Evolutionary conservation across 164 flowering plant species (phyloP), one percentile per base, ranked within the genome.

Genomic region (Sextonia rubra): DNA sequence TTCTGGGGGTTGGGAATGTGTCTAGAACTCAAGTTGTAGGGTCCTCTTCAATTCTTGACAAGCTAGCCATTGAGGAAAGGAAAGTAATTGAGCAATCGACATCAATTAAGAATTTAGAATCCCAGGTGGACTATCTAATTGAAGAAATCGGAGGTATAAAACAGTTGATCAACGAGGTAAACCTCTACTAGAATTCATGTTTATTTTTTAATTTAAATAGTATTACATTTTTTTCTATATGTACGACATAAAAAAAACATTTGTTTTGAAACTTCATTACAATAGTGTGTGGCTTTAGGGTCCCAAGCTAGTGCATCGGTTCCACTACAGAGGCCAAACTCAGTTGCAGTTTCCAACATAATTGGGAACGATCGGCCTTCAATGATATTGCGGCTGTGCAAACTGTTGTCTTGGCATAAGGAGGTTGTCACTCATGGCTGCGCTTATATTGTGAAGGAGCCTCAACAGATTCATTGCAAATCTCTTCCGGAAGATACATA

Each of bases 151-250:
- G 66, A 2, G 66, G 66, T 63, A 23, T 63, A 15, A 63, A 63
- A 26, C 26, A 63, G 27, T n/a, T 63, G 66, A 63, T 63, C 17
- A 4, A 5, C 2, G 44, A 63, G 66, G 66, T 63, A 22, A 63
- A 26, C 24, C 26, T 63, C 27, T 24, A 23, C 15, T 9, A 24
- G 17, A 58, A 23, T 63, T 14, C 15, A 7, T 56, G 87, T 65
- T 37, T 7, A 37, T 32, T 24, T 63, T 63, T 63, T n/a, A 63
- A 23, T 63, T 63, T 63, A 63, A 63, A 15, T 63, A 63, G 15
- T 26, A 26, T n/a, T 63, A 63, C 2, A 23, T 63, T 63, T 63
- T 63, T 26, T 26, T 63, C 30, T n/a, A 12, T 63, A 32, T 37
- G 44, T 37, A 37, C 15, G 12, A n/a, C 12, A 26, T 63, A 63